Base-by-base conservation (phyloP, 2,329 filamentous ascomycete species). In the Cytospora schulzeri region DNA sequence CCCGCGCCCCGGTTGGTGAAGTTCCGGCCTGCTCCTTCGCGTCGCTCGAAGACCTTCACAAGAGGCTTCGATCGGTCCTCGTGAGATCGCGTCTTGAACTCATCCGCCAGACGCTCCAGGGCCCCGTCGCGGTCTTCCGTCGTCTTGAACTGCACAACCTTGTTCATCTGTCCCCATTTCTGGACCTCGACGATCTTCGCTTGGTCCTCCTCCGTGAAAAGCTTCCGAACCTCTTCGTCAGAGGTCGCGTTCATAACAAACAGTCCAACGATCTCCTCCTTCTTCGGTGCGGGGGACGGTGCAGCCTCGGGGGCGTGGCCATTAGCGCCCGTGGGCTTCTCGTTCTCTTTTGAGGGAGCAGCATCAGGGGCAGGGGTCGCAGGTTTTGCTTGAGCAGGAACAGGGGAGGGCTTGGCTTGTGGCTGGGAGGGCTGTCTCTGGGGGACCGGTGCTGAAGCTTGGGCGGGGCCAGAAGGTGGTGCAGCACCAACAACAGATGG, bases 231-330 rank as follows among this genome's bases (percentile, higher is more conserved):
- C 66, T 93, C 91, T 35, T 97, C 91, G 69, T 94, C 91, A 61
- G 86, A 90, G 71, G 88, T 91, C 26, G 93, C 88, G 72, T 93
- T 93, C 79, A 91, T 91, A 66, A 99, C 88, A 76, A 97, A 99
- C 24, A 99, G 85, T 57, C 91, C 94, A 71, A 92, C 89, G 70
- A 90, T 92, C 24, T 67, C 65, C 70, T 85, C 87, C 72, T 92
- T 84, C 22, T 83, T 78, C 31, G 84, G 79, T 8, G 84, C 84
- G 19, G 86, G 83, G 2, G 86, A 86, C n/a, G 83, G 77, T 3
- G 80, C 77, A 15, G 83, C 78, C 54, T 87, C 85, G 5, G 82
- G 75, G 6, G 80, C 75, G 17, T 83, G 81, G 65, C 86, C 85
- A 65, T 88, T 88, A 4, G 83, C 74, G 38, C 77, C 74, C 14